phyloP scores from a whole-genome alignment of 1,284 basidiomycete genomes.

The Schizophyllum amplum region DNA sequence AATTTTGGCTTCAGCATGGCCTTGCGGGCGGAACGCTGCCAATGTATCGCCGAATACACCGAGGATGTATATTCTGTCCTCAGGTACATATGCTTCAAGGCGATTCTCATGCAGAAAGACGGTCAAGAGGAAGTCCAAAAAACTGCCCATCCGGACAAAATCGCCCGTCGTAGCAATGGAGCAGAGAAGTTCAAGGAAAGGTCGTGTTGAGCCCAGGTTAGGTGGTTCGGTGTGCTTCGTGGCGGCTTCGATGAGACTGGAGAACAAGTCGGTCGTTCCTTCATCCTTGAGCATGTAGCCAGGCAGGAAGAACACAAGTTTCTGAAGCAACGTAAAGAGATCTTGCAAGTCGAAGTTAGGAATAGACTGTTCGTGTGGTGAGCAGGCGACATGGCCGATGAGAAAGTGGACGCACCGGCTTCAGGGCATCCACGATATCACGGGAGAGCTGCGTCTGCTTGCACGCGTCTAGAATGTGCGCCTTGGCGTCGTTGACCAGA shows the following conservation, averaged over 20 bases:
- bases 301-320: background rate
- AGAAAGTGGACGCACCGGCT: background rate
- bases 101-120: background rate
- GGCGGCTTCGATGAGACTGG: background rate
- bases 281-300: background rate
- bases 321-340: background rate
- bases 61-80: background rate
- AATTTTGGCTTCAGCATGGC: background rate
- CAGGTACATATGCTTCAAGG: background rate
- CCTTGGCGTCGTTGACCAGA: conserved; percentile 44
- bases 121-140: background rate
- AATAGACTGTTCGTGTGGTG: background rate
- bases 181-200: background rate
- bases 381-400: too few relatives aligned
- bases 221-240: background rate
- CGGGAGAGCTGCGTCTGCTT: background rate
- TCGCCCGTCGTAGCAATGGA: background rate
- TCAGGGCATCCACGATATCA: background rate
- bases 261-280: background rate
- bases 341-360: background rate
- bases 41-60: background rate
- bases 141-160: background rate
- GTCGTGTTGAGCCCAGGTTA: background rate
- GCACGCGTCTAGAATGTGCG: conserved; percentile 32
- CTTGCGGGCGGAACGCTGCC: background rate